Percentiles rank a stretch among this genome's conserved stretches.
Conservation (phyloP, 192 early-diverging fungal species). For the Obelidium mucronatum region DNA sequence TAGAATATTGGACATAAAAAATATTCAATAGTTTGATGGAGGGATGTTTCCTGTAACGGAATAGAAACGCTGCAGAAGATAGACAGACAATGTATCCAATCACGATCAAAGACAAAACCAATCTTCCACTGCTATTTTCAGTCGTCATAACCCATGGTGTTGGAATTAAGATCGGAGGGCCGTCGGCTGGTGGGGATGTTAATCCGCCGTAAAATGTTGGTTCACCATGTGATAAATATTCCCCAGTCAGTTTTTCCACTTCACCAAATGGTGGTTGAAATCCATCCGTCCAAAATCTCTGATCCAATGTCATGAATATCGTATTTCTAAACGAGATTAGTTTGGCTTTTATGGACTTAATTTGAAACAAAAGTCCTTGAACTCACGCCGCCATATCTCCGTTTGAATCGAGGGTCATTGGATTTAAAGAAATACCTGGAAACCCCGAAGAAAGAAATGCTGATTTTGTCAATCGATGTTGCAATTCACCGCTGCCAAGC, state of each 20-base stretch:
- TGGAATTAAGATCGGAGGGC: not conserved
- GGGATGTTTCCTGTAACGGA: not conserved
- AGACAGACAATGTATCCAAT: not conserved
- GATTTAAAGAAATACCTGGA: conserved; percentile 1
- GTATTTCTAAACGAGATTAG: conserved; percentile 2
- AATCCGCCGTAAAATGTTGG: not conserved
- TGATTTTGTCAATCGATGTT: not conserved
- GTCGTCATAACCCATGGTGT: not conserved
- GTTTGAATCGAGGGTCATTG: not conserved
- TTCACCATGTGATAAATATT: not conserved
- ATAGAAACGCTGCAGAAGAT: not conserved
- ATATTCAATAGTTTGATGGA: not conserved
- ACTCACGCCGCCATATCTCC: conserved; percentile 6
- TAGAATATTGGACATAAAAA: not conserved
- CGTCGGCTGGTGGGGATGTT: not conserved
- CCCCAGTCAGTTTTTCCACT: not conserved
- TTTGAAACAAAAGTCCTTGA: not conserved
- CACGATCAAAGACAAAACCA: not conserved
- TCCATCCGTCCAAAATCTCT: not conserved
- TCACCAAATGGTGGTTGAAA: not conserved
- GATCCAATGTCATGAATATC: not conserved
- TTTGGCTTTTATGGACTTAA: not conserved
- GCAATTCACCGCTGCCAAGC: not conserved
- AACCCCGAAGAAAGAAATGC: not conserved
- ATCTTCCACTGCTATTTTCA: not conserved